Percentiles rank a stretch among this genome's conserved stretches.
phyloP scores from a whole-genome alignment of 768 basidiomycete genomes.

The Suillus brevipes region DNA sequence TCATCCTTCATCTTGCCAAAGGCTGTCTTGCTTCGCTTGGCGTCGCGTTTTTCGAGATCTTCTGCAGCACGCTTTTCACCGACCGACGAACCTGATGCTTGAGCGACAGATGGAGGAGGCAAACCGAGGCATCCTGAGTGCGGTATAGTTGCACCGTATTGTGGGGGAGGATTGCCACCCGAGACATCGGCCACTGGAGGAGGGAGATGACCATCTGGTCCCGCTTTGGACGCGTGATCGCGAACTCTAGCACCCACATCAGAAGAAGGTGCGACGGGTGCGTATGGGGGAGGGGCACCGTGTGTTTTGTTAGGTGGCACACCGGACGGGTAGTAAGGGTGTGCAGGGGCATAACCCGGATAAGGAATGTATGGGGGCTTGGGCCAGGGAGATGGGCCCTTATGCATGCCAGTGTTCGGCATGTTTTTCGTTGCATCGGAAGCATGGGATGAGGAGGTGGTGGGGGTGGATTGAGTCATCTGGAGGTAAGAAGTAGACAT shows the following conservation, averaged over 20 bases:
- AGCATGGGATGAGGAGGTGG: background rate
- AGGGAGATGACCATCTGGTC: background rate
- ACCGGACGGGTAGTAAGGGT: background rate
- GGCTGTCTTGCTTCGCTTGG: background rate
- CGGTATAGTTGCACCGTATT: no score
- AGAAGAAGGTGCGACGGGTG: background rate
- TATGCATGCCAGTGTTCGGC: background rate
- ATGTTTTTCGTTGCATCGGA: no score
- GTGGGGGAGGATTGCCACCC: background rate
- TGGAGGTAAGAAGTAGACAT: background rate
- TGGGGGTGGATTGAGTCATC: background rate
- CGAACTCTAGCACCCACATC: background rate
- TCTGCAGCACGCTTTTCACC: background rate
- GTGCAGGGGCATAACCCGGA: background rate
- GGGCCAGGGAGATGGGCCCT: background rate
- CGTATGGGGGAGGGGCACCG: background rate
- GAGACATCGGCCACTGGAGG: background rate
- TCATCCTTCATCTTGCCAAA: background rate
- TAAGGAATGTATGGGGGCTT: background rate
- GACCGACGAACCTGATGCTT: background rate
- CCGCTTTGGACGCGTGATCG: background rate
- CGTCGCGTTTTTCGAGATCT: background rate
- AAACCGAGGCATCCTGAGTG: background rate
- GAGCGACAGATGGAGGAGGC: background rate
- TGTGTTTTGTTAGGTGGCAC: background rate